These are phyloP conservation scores for Lophium mytilinum DNA, from an alignment of 495 filamentous ascomycete genomes.

Conservation along the genomic window DNA sequence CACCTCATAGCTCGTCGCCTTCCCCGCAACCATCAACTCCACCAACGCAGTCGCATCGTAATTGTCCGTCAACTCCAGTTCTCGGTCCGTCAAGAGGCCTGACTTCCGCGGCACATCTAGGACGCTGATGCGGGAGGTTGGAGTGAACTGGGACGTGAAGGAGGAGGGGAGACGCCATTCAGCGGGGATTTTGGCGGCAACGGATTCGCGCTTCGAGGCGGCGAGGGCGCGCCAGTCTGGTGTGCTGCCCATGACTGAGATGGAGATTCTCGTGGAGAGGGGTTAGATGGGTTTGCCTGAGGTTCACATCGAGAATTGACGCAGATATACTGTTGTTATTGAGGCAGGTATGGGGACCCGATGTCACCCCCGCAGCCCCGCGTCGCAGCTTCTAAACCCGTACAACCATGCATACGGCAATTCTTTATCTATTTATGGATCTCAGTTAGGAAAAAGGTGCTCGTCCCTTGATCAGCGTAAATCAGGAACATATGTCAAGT, in stretches of 20 bases:
- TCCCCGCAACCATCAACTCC: not conserved
- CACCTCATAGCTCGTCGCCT: conserved; percentile 14
- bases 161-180: conserved; percentile 17
- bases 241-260: not conserved
- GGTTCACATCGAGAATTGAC: too few species aligned
- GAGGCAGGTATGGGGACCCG: too few species aligned
- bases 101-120: conserved; percentile 10
- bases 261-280: not conserved
- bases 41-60: conserved; percentile 19
- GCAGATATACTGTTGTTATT: too few species aligned
- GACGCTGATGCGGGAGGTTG: conserved; percentile 2
- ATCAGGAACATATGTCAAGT: too few species aligned
- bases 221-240: conserved; percentile 16
- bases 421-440: too few species aligned
- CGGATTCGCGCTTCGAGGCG: conserved; percentile 1
- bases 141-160: not conserved
- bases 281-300: not conserved
- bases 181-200: conserved; percentile 8
- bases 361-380: too few species aligned
- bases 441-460: too few species aligned
- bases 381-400: too few species aligned
- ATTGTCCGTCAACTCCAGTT: conserved; percentile 16
- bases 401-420: too few species aligned
- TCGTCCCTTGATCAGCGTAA: too few species aligned
- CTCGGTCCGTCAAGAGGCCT: conserved; percentile 9